Percentiles rank a stretch among this genome's conserved stretches.
phyloP scores from a whole-genome alignment of 2,329 filamentous ascomycete genomes.

The Coniella lustricola region DNA sequence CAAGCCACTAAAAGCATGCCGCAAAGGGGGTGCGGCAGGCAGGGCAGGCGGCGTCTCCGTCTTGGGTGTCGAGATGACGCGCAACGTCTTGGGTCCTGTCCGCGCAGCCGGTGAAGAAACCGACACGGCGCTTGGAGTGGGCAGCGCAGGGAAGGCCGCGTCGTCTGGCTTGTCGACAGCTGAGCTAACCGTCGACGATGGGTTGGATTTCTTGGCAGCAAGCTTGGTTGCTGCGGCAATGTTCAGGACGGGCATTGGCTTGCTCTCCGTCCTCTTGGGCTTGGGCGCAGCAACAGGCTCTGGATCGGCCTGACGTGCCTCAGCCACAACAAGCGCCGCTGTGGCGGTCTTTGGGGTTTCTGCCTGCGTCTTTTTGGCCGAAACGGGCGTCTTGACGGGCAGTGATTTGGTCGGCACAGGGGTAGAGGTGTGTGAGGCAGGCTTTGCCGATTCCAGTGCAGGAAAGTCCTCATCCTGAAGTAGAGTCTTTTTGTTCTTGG shows the following conservation, averaged over 20 bases:
- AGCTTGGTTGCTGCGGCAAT: conserved; percentile 42
- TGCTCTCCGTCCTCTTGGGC: conserved; percentile 24
- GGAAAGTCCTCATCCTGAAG: conserved; percentile 59
- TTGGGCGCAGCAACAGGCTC: conserved; percentile 17
- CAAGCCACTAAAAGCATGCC: conserved; percentile 32
- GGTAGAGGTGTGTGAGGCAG: conserved; percentile 18
- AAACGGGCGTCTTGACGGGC: conserved; percentile 26
- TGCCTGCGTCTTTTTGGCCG: conserved; percentile 26
- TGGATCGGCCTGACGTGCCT: neutral
- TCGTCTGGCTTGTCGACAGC: conserved; percentile 28
- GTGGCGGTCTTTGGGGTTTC: conserved; percentile 17
- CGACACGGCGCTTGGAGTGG: conserved; percentile 39
- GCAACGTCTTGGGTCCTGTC: conserved; percentile 54
- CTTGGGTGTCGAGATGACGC: conserved; percentile 63
- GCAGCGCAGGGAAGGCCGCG: conserved; percentile 45
- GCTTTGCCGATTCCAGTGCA: conserved; percentile 42
- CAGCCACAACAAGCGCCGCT: conserved; percentile 1
- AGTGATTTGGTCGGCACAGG: conserved; percentile 27
- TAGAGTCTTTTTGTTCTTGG: conserved; percentile 26
- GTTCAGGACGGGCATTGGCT: conserved; percentile 37
- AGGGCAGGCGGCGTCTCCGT: conserved; percentile 42
- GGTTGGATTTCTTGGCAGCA: conserved; percentile 25
- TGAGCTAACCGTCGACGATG: conserved; percentile 21
- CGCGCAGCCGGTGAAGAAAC: conserved; percentile 46
- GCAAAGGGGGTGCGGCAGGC: conserved; percentile 33